These are phyloP conservation scores for Aspergillus pseudotamarii DNA, from an alignment of 2,329 filamentous ascomycete genomes.

Conservation along the genomic window DNA sequence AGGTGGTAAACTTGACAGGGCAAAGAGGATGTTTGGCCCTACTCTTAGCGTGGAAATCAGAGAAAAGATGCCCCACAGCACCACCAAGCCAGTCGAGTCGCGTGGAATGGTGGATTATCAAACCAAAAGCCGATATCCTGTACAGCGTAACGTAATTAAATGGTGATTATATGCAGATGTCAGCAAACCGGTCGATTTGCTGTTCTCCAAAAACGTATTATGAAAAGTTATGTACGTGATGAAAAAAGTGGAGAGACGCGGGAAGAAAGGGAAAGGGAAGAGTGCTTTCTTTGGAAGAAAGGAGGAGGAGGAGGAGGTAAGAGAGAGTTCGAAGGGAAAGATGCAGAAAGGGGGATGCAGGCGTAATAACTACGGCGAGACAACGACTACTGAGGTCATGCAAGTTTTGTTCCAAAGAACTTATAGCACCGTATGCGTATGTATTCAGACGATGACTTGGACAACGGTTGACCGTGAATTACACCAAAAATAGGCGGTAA, in stretches of 20 bases:
- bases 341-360: slow-evolving; percentile 17
- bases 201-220: neutral
- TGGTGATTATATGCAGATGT: slow-evolving; percentile 1
- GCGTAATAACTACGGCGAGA: slow-evolving; percentile 5
- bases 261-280: slow-evolving; percentile 15
- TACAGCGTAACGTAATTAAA: slow-evolving; percentile 11
- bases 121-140: slow-evolving; percentile 9
- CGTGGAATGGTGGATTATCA: slow-evolving; percentile 29
- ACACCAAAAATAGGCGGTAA: slow-evolving; percentile 12
- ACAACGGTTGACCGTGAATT: neutral
- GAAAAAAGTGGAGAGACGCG: slow-evolving; percentile 1
- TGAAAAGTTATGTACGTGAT: neutral
- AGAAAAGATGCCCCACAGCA: slow-evolving; percentile 41
- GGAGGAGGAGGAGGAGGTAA: slow-evolving; percentile 12
- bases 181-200: neutral
- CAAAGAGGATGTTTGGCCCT: slow-evolving; percentile 47
- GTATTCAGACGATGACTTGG: neutral
- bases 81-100: slow-evolving; percentile 26
- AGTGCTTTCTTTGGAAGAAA: slow-evolving; percentile 9
- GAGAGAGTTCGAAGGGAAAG: slow-evolving; percentile 18
- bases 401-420: neutral
- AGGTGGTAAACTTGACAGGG: slow-evolving; percentile 40
- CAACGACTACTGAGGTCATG: neutral
- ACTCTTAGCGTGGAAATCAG: slow-evolving; percentile 44
- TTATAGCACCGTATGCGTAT: neutral